Conservation (phyloP, 2,329 filamentous ascomycete genomes). For the Cladorrhinum sp. region DNA sequence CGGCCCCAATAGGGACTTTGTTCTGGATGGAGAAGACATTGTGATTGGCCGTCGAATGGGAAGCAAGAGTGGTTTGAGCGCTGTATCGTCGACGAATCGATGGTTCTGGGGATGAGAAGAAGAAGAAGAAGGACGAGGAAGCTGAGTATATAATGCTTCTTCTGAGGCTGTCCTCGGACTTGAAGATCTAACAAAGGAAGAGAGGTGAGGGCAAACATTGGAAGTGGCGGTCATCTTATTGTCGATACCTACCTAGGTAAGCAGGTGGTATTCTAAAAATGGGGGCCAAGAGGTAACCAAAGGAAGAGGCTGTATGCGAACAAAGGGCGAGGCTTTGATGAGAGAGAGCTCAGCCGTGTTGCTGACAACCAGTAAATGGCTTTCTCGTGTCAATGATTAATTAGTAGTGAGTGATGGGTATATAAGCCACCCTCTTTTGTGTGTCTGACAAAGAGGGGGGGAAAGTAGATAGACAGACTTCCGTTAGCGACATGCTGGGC, state of each 20-base stretch:
- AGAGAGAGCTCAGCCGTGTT: background rate
- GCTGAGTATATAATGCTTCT: background rate
- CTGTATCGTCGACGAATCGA: background rate
- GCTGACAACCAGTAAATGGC: background rate
- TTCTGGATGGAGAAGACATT: background rate
- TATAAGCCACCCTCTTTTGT: too few species aligned
- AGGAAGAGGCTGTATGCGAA: background rate
- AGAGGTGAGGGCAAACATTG: background rate
- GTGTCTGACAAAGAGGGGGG: too few species aligned
- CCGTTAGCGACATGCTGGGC: background rate
- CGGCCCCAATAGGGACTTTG: constrained; percentile 5
- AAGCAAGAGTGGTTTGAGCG: background rate
- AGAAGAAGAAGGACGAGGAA: background rate
- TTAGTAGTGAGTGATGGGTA: too few species aligned
- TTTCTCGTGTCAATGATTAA: too few species aligned
- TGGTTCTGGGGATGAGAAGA: background rate
- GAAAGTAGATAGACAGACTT: background rate
- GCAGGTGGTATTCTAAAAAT: background rate
- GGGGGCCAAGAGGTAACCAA: background rate
- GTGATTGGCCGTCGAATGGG: background rate
- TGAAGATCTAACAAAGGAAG: background rate
- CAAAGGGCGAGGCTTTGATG: background rate
- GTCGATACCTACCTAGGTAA: background rate
- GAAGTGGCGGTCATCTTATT: background rate
- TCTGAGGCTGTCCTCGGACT: background rate